phyloP scores from a whole-genome alignment of 2,329 filamentous ascomycete species.

The Aureobasidium vineae region DNA sequence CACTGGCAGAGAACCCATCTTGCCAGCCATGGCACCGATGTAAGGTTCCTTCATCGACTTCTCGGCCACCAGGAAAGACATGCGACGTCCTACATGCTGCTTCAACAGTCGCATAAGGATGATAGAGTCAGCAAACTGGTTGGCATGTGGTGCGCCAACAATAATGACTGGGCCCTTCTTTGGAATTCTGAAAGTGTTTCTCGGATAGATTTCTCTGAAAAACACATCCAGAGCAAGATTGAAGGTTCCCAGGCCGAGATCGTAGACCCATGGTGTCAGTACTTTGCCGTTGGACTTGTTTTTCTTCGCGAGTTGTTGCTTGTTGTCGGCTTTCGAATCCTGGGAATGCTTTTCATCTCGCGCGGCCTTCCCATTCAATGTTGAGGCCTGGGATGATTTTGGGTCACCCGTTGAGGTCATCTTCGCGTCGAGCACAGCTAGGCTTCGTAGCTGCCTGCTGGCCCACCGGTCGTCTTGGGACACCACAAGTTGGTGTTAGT shows the following conservation, averaged over 20 bases:
- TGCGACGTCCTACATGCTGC: conserved; percentile 80
- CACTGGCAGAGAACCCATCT: conserved; percentile 89
- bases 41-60: conserved; percentile 90
- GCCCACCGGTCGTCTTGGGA: neutral
- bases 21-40: conserved; percentile 80
- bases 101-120: conserved; percentile 89
- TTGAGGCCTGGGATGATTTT: neutral
- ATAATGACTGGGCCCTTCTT: conserved; percentile 86
- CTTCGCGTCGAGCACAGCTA: conserved; percentile 5
- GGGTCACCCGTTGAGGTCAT: conserved; percentile 15
- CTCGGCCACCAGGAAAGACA: conserved; percentile 92
- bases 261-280: conserved; percentile 51
- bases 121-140: conserved; percentile 96
- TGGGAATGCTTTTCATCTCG: neutral
- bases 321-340: neutral
- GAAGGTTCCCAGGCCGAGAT: conserved; percentile 72
- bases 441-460: neutral
- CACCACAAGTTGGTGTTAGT: neutral
- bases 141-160: conserved; percentile 94
- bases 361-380: neutral
- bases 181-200: conserved; percentile 93
- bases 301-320: neutral
- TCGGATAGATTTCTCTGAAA: conserved; percentile 94
- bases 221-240: conserved; percentile 89
- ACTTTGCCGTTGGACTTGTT: conserved; percentile 1